These are phyloP conservation scores for Lipomyces chichibuensis DNA, from an alignment of 805 yeast species.

Conservation along the genomic window DNA sequence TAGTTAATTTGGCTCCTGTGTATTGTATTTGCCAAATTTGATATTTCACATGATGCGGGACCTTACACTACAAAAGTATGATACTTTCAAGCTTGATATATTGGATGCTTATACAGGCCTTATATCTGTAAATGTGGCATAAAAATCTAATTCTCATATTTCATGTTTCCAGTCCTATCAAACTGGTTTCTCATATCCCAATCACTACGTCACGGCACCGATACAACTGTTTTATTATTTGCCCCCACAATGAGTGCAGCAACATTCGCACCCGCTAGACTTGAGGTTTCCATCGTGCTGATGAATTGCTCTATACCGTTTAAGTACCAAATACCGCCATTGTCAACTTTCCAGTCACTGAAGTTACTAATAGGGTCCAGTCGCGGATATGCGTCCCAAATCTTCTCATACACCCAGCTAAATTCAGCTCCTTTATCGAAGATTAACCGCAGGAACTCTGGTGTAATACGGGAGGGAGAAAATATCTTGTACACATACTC, in stretches of 20 bases:
- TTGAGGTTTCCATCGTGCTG: constrained; percentile 58
- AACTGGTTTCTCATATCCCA: background rate
- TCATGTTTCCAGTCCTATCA: too few relatives aligned
- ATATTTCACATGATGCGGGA: background rate
- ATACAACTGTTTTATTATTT: constrained; percentile 20
- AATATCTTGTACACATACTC: constrained; percentile 52
- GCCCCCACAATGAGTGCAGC: constrained; percentile 48
- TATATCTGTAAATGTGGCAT: too few relatives aligned
- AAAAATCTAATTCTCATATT: too few relatives aligned
- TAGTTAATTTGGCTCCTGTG: background rate
- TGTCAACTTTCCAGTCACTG: constrained; percentile 42
- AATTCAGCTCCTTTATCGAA: constrained; percentile 40
- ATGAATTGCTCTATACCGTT: constrained; percentile 53
- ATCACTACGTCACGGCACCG: too few relatives aligned
- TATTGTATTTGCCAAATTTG: background rate
- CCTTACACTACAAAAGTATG: too few relatives aligned
- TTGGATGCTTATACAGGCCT: too few relatives aligned
- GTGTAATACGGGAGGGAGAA: constrained; percentile 40
- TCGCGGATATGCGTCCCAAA: constrained; percentile 53
- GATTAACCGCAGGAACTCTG: constrained; percentile 32
- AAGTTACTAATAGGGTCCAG: constrained; percentile 43
- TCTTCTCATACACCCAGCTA: constrained; percentile 43
- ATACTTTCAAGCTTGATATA: too few relatives aligned
- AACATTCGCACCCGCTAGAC: constrained; percentile 54
- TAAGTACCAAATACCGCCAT: constrained; percentile 48